phyloP scores from a whole-genome alignment of 179 eudicot species.

The Kewa caespitosa region DNA sequence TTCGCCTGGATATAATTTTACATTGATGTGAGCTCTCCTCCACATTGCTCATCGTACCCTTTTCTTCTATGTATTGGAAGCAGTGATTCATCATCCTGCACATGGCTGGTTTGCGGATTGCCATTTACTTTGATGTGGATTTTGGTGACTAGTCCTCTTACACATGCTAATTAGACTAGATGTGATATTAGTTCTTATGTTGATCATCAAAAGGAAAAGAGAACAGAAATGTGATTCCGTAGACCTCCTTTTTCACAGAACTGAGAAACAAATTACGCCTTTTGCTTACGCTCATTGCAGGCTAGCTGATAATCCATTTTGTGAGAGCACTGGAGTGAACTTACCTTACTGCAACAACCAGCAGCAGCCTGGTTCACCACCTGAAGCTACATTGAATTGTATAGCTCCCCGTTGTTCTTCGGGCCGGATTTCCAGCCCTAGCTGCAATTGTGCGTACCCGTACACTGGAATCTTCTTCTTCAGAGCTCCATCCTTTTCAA shows the following conservation, averaged over 20 bases:
- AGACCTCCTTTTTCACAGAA: neutral
- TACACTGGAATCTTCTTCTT: conserved; percentile 56
- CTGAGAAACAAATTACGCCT: neutral
- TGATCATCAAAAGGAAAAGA: too few relatives aligned
- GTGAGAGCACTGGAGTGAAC: conserved; percentile 13
- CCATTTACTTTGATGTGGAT: too few relatives aligned
- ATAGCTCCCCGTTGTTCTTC: conserved; percentile 36
- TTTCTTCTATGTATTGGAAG: too few relatives aligned
- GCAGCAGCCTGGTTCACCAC: conserved; percentile 21
- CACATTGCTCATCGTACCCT: neutral
- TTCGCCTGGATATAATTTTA: conserved; percentile 25
- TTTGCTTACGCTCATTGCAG: conserved; percentile 34
- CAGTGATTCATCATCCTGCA: too few relatives aligned
- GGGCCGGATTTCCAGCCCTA: conserved; percentile 43
- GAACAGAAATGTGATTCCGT: neutral
- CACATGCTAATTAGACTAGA: neutral
- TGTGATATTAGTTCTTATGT: too few relatives aligned
- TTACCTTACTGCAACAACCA: conserved; percentile 30
- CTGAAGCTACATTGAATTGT: conserved; percentile 38
- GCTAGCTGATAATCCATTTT: conserved; percentile 41
- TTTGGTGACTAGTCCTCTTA: neutral
- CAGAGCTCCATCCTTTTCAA: conserved; percentile 51
- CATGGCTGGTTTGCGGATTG: neutral
- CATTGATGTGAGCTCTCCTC: conserved; percentile 25
- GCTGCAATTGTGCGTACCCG: conserved; percentile 52